A percentile compares a stretch with the other conserved stretches of the same genome.
Evolutionary conservation across 257 asterid species (phyloP).

Genomic region (Salvia splendens): DNA sequence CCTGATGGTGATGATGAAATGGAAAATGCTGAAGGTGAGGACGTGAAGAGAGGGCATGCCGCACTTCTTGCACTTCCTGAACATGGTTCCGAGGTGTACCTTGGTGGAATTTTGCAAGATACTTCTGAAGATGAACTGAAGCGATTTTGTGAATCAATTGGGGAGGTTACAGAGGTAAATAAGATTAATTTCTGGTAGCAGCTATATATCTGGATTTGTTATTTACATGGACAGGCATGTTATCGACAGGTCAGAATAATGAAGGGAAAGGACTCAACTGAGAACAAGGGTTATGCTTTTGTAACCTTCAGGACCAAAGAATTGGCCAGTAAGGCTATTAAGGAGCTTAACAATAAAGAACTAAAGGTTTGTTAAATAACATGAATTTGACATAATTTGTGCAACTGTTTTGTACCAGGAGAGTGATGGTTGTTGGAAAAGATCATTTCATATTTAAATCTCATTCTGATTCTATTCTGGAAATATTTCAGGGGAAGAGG

Average conservation of each 20-base stretch:
- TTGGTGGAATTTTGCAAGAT: slow-evolving; percentile 77
- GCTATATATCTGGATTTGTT: slow-evolving; percentile 21
- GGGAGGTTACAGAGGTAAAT: slow-evolving; percentile 88
- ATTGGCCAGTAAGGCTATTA: slow-evolving; percentile 84
- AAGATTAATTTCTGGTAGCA: neutral
- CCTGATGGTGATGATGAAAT: slow-evolving; percentile 50
- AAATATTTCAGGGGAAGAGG: slow-evolving; percentile 68
- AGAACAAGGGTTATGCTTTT: slow-evolving; percentile 94
- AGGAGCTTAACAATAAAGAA: slow-evolving; percentile 74
- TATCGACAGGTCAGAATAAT: slow-evolving; percentile 81
- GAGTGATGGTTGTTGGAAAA: slow-evolving; percentile 13
- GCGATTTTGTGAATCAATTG: slow-evolving; percentile 70
- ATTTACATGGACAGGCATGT: slow-evolving; percentile 27
- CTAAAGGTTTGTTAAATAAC: slow-evolving; percentile 51
- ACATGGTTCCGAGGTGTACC: slow-evolving; percentile 93
- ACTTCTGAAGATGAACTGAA: slow-evolving; percentile 75
- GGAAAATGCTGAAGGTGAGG: slow-evolving; percentile 54
- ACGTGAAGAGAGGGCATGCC: slow-evolving; percentile 54
- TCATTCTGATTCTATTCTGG: slow-evolving; percentile 19
- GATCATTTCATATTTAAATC: slow-evolving; percentile 22
- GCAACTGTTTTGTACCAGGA: slow-evolving; percentile 3
- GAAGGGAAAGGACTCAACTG: slow-evolving; percentile 84
- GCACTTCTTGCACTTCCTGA: slow-evolving; percentile 94
- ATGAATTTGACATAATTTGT: neutral
- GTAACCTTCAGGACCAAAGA: slow-evolving; percentile 86